phyloP scores from a whole-genome alignment of 2,329 filamentous ascomycete genomes.

The Niveomyces coronatus region DNA sequence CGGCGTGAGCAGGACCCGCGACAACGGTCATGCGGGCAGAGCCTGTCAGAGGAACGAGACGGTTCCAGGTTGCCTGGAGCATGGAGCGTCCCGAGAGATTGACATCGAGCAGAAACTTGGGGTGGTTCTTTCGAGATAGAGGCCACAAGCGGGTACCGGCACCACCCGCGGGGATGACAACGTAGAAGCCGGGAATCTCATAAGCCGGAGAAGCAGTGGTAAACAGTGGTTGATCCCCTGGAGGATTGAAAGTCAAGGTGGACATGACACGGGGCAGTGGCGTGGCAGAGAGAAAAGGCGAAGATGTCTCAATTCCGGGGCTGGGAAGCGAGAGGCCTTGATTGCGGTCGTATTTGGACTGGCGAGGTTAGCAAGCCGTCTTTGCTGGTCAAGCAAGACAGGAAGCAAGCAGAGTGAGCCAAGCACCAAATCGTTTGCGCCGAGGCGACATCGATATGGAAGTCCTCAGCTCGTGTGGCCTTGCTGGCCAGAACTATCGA shows the following conservation, averaged over 20 bases:
- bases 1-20: conserved; percentile 16
- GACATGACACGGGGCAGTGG: conserved; percentile 10
- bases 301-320: conserved; percentile 8
- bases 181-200: conserved; percentile 18
- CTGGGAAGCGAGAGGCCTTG: conserved; percentile 2
- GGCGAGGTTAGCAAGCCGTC: background rate
- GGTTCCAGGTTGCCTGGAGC: conserved; percentile 18
- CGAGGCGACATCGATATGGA: no score
- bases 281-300: conserved; percentile 10
- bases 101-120: conserved; percentile 19
- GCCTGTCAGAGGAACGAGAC: conserved; percentile 17
- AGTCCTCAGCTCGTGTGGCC: no score
- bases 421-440: no score
- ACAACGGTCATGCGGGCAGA: conserved; percentile 17
- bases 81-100: conserved; percentile 17
- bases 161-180: conserved; percentile 18
- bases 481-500: background rate
- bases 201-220: conserved; percentile 12
- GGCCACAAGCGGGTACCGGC: conserved; percentile 19
- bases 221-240: conserved; percentile 8
- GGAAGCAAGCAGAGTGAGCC: no score
- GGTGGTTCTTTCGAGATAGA: conserved; percentile 18
- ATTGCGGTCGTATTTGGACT: conserved; percentile 7
- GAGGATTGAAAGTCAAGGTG: conserved; percentile 9
- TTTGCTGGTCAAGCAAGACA: no score